A percentile compares a stretch with the other conserved stretches of the same genome.
These are phyloP conservation scores for Nevesoporus exiguus DNA, from an alignment of 768 basidiomycete genomes.

Conservation along the genomic window DNA sequence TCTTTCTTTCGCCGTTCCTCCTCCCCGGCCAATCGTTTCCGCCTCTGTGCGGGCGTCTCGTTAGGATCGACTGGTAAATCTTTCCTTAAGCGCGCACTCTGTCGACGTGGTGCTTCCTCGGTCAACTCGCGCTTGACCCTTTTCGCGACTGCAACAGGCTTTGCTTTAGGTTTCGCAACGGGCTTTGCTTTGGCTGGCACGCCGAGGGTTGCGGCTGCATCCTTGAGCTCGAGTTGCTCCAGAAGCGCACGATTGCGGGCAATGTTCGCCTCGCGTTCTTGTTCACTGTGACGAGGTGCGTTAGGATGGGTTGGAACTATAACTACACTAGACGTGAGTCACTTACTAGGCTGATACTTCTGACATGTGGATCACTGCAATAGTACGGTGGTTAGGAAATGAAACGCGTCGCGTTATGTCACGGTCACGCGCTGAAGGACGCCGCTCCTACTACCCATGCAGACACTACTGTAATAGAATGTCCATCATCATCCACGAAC, in stretches of 20 bases:
- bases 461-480: neutral
- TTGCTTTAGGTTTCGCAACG: slow-evolving; percentile 42
- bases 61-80: slow-evolving; percentile 47
- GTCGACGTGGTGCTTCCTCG: slow-evolving; percentile 53
- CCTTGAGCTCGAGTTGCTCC: slow-evolving; percentile 65
- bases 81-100: slow-evolving; percentile 59
- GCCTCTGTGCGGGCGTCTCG: slow-evolving; percentile 62
- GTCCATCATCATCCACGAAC: neutral
- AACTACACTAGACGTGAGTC: neutral
- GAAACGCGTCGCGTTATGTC: slow-evolving; percentile 32
- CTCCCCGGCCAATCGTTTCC: slow-evolving; percentile 64
- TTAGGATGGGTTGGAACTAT: neutral
- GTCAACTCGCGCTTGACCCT: slow-evolving; percentile 48
- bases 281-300: slow-evolving; percentile 41
- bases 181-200: slow-evolving; percentile 40
- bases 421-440: slow-evolving; percentile 25
- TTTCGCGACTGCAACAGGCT: slow-evolving; percentile 60
- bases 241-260: slow-evolving; percentile 75
- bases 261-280: slow-evolving; percentile 77
- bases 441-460: too few species aligned
- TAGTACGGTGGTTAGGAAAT: neutral
- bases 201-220: slow-evolving; percentile 48
- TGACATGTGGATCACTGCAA: slow-evolving; percentile 31
- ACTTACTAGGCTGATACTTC: slow-evolving; percentile 52
- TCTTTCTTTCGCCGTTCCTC: slow-evolving; percentile 54